Evolutionary conservation across 2,329 filamentous ascomycete species (phyloP).

Genomic region (Pseudogymnoascus sp.): DNA sequence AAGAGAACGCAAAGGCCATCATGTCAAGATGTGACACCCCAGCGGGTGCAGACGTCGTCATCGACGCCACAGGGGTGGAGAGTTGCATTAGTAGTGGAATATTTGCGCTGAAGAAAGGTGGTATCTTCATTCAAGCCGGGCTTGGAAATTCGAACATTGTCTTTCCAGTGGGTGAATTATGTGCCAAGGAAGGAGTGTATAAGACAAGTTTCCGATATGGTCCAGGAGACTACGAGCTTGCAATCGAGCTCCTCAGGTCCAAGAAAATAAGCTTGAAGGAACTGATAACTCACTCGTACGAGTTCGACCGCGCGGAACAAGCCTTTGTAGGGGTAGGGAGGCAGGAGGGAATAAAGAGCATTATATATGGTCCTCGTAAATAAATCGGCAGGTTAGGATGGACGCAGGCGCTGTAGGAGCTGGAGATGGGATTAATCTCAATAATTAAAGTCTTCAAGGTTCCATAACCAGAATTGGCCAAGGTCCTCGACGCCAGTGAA

Average conservation of each 20-base stretch:
- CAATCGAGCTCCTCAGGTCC: slow-evolving; percentile 60
- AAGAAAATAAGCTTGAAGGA: slow-evolving; percentile 69
- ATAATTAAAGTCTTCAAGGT: slow-evolving; percentile 17
- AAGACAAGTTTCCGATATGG: slow-evolving; percentile 27
- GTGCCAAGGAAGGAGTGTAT: slow-evolving; percentile 24
- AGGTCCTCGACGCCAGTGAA: slow-evolving; percentile 14
- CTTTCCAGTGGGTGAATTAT: slow-evolving; percentile 24
- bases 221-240: slow-evolving; percentile 34
- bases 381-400: not conserved
- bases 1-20: slow-evolving; percentile 33
- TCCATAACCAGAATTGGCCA: slow-evolving; percentile 29
- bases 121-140: slow-evolving; percentile 43
- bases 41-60: slow-evolving; percentile 40
- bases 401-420: not conserved
- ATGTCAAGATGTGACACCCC: slow-evolving; percentile 32
- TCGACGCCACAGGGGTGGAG: slow-evolving; percentile 41
- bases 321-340: slow-evolving; percentile 47
- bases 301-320: slow-evolving; percentile 69
- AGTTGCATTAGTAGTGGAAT: slow-evolving; percentile 41
- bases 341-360: slow-evolving; percentile 21
- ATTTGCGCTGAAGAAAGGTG: slow-evolving; percentile 36
- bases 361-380: slow-evolving; percentile 21
- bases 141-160: slow-evolving; percentile 18
- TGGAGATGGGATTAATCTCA: not conserved
- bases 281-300: slow-evolving; percentile 65